Conservation (phyloP, 768 basidiomycete species). For the Termitomyces sp. region DNA sequence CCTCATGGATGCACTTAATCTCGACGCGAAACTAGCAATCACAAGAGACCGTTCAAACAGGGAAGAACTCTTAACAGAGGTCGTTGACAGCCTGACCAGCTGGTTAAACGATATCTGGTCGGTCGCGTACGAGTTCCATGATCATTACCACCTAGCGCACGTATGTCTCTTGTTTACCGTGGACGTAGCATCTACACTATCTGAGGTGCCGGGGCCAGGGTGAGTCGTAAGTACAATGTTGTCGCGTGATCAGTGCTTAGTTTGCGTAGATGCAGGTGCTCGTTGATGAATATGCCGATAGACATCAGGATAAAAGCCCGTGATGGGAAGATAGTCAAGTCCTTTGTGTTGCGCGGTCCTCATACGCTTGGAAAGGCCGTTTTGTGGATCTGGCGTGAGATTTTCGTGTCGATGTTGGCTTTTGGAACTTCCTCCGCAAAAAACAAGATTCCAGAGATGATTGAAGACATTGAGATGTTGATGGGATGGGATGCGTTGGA, state of each 20-base stretch:
- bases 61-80: conserved; percentile 50
- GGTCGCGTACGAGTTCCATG: conserved; percentile 51
- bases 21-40: conserved; percentile 47
- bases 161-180: conserved; percentile 47
- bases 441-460: conserved; percentile 41
- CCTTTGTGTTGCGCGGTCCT: conserved; percentile 42
- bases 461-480: conserved; percentile 49
- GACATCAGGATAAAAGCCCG: conserved; percentile 38
- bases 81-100: conserved; percentile 43
- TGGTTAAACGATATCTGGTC: conserved; percentile 66
- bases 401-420: conserved; percentile 52
- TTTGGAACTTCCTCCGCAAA: conserved; percentile 20
- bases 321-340: conserved; percentile 37
- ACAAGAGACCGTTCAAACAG: conserved; percentile 48
- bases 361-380: conserved; percentile 38
- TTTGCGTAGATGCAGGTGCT: conserved; percentile 46
- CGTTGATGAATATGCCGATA: conserved; percentile 39
- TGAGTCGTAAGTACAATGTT: not conserved
- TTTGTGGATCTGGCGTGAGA: conserved; percentile 67
- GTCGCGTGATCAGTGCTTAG: not conserved
- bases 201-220: not conserved
- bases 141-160: conserved; percentile 47
- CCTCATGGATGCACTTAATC: conserved; percentile 46
- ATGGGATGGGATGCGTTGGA: conserved; percentile 49
- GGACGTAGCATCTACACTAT: conserved; percentile 38